Conservation (phyloP, 2,329 filamentous ascomycete genomes). For the Simplicillium sp. region DNA sequence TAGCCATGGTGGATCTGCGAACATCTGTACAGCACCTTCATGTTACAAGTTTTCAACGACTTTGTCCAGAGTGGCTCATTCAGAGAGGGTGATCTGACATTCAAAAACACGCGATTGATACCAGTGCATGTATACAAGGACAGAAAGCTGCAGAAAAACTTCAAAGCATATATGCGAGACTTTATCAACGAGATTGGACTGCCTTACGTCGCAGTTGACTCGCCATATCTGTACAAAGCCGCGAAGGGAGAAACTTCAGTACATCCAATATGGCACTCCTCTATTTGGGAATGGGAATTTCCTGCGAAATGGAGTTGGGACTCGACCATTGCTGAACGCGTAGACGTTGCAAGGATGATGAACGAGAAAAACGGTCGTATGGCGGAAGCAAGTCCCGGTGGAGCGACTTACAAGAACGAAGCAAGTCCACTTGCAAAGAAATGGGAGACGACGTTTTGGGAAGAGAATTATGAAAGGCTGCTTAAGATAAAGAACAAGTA, state of each 20-base stretch:
- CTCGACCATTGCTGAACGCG: slow-evolving; percentile 6
- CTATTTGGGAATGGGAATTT: slow-evolving; percentile 10
- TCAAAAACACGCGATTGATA: slow-evolving; percentile 8
- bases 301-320: slow-evolving; percentile 8
- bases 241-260: slow-evolving; percentile 5
- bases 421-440: slow-evolving; percentile 3
- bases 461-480: slow-evolving; percentile 1
- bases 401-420: slow-evolving; percentile 6
- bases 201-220: slow-evolving; percentile 9
- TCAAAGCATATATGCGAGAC: slow-evolving; percentile 6
- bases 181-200: slow-evolving; percentile 3
- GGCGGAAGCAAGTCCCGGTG: slow-evolving; percentile 4
- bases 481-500: slow-evolving; percentile 5
- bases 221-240: background rate
- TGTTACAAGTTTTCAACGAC: slow-evolving; percentile 8
- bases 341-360: slow-evolving; percentile 10
- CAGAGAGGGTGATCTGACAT: slow-evolving; percentile 5
- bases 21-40: slow-evolving; percentile 2
- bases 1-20: slow-evolving; percentile 1
- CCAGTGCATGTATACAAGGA: slow-evolving; percentile 4
- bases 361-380: slow-evolving; percentile 5
- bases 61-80: slow-evolving; percentile 5
- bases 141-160: background rate
- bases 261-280: slow-evolving; percentile 9
- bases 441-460: slow-evolving; percentile 3